phyloP scores from a whole-genome alignment of 495 filamentous ascomycete species.

The Aspergillus kassunensis region DNA sequence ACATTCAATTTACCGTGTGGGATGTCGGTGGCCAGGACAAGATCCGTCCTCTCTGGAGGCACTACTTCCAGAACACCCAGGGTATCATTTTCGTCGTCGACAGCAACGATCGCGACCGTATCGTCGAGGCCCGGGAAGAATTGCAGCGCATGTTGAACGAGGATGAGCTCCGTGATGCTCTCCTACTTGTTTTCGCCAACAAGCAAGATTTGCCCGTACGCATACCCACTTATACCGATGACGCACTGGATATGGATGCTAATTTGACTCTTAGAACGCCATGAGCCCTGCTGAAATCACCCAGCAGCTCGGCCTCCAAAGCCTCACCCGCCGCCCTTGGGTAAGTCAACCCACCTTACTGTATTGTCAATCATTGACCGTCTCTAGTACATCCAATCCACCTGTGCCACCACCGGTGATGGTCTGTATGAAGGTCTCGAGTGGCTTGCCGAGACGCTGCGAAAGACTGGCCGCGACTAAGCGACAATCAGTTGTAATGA shows the following conservation, averaged over 20 bases:
- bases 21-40: constrained; percentile 99
- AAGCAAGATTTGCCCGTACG: constrained; percentile 99
- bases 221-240: constrained; percentile 1
- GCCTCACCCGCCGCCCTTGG: constrained; percentile 95
- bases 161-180: constrained; percentile 95
- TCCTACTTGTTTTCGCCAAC: constrained; percentile 98
- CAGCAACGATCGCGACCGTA: constrained; percentile 99
- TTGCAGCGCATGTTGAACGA: constrained; percentile 99
- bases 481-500: constrained; percentile 30
- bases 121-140: constrained; percentile 97
- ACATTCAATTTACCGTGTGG: constrained; percentile 99
- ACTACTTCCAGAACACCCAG: constrained; percentile 99
- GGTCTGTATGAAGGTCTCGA: constrained; percentile 99
- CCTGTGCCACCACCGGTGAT: constrained; percentile 97
- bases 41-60: constrained; percentile 98
- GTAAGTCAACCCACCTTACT: constrained; percentile 54
- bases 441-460: constrained; percentile 94
- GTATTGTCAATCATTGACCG: neutral
- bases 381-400: constrained; percentile 96
- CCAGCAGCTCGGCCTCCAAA: constrained; percentile 99
- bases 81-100: constrained; percentile 99
- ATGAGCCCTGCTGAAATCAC: constrained; percentile 99
- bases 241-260: constrained; percentile 13
- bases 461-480: constrained; percentile 85
- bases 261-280: constrained; percentile 64